Evolutionary conservation across 2,329 filamentous ascomycete species (phyloP).

Genomic region (Paraphaeosphaeria minitans): DNA sequence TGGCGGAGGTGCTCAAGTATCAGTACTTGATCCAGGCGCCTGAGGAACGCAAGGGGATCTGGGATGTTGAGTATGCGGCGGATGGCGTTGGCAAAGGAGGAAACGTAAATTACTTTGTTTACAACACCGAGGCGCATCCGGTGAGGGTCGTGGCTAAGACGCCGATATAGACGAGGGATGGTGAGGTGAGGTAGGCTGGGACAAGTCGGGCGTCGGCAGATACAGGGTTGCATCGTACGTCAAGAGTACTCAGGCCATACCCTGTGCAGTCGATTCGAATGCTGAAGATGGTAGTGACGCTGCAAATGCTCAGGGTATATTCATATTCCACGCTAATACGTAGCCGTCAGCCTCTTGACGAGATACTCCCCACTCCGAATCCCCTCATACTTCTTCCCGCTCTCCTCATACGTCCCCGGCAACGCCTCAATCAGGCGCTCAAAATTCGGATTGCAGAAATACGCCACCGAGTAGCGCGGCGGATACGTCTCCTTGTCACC

Average conservation of each 20-base stretch:
- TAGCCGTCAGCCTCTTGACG: slow-evolving; percentile 75
- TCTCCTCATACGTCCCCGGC: slow-evolving; percentile 73
- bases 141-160: slow-evolving; percentile 20
- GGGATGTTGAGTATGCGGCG: slow-evolving; percentile 57
- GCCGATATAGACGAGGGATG: slow-evolving; percentile 9
- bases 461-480: slow-evolving; percentile 81
- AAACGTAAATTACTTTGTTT: slow-evolving; percentile 27
- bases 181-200: not conserved
- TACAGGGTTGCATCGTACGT: not conserved
- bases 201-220: not conserved
- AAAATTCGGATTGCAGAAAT: slow-evolving; percentile 89
- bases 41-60: slow-evolving; percentile 47
- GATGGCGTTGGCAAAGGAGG: slow-evolving; percentile 20
- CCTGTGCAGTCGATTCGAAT: not conserved
- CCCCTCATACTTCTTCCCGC: slow-evolving; percentile 77
- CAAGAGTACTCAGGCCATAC: not conserved
- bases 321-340: slow-evolving; percentile 49
- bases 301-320: slow-evolving; percentile 5
- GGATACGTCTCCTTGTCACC: slow-evolving; percentile 66
- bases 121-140: slow-evolving; percentile 41
- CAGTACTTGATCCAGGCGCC: slow-evolving; percentile 69
- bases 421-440: slow-evolving; percentile 77
- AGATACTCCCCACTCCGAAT: slow-evolving; percentile 84
- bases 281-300: not conserved
- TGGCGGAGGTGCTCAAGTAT: slow-evolving; percentile 85